phyloP scores from a whole-genome alignment of 116 monocot species.

The Zostera marina region DNA sequence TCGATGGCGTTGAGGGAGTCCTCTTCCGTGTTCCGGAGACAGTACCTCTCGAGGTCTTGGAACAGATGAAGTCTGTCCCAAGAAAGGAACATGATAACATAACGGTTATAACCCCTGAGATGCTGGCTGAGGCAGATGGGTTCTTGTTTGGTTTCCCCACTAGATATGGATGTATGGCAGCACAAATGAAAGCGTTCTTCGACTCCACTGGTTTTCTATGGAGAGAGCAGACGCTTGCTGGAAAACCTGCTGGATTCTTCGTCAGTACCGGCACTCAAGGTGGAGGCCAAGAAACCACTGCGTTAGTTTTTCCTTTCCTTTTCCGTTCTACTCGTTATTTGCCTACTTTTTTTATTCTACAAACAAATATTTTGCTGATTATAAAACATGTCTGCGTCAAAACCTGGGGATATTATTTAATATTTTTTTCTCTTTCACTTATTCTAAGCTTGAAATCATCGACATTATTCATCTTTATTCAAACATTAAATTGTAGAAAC shows the following conservation, averaged over 20 bases:
- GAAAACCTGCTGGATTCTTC: constrained; percentile 95
- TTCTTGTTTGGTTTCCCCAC: constrained; percentile 89
- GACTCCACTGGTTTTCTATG: constrained; percentile 69
- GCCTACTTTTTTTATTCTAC: neutral
- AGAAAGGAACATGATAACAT: constrained; percentile 34
- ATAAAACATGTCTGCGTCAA: too few relatives aligned
- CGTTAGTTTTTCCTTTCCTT: constrained; percentile 34
- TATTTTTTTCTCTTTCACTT: too few relatives aligned
- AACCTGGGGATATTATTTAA: too few relatives aligned
- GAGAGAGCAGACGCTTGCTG: constrained; percentile 70
- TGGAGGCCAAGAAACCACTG: constrained; percentile 95
- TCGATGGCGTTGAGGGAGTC: constrained; percentile 58
- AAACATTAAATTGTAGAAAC: too few relatives aligned
- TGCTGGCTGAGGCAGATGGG: constrained; percentile 62
- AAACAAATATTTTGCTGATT: neutral
- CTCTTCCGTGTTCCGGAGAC: constrained; percentile 81
- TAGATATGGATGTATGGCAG: constrained; percentile 82
- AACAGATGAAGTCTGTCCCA: constrained; percentile 57
- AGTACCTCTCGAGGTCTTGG: constrained; percentile 52
- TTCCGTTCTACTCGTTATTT: neutral
- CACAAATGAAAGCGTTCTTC: constrained; percentile 98
- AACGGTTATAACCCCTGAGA: constrained; percentile 34
- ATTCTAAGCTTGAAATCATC: too few relatives aligned
- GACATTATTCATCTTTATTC: too few relatives aligned
- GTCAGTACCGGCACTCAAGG: constrained; percentile 92